Conservation (phyloP, 352 stramenopile genomes). For the Pythium oligandrum region DNA sequence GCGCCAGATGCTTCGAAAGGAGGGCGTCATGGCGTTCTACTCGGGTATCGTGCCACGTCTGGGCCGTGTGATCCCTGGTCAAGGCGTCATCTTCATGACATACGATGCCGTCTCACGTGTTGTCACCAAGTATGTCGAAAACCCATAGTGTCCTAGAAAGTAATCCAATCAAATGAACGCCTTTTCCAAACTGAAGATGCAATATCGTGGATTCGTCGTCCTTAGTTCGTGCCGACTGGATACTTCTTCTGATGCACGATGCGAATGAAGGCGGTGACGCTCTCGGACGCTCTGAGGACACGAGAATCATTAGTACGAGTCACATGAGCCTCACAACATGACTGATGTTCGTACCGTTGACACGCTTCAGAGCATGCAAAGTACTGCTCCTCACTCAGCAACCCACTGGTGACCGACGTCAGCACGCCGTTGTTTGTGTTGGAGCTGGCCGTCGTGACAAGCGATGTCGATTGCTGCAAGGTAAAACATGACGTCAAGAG, state of each 20-base stretch:
- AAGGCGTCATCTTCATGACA: slow-evolving; percentile 97
- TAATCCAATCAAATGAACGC: no score
- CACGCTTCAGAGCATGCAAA: slow-evolving; percentile 81
- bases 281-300: slow-evolving; percentile 51
- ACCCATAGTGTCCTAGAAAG: slow-evolving; percentile 3
- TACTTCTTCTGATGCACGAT: slow-evolving; percentile 81
- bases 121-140: slow-evolving; percentile 52
- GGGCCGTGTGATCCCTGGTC: slow-evolving; percentile 93
- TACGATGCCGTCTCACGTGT: slow-evolving; percentile 76
- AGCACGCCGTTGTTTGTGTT: slow-evolving; percentile 67
- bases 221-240: slow-evolving; percentile 4
- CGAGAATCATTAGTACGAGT: not conserved
- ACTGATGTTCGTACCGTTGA: slow-evolving; percentile 34
- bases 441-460: slow-evolving; percentile 60
- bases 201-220: no score
- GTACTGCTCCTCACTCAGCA: slow-evolving; percentile 77
- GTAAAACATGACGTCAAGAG: not conserved
- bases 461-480: slow-evolving; percentile 43
- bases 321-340: slow-evolving; percentile 1
- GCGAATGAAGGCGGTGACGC: slow-evolving; percentile 67
- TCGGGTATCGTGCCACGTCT: slow-evolving; percentile 89
- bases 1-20: slow-evolving; percentile 82
- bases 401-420: slow-evolving; percentile 66
- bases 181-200: no score
- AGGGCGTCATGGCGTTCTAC: slow-evolving; percentile 91